Conservation (phyloP, 1,139 yeast species). For the Hyphopichia khmerensis region DNA sequence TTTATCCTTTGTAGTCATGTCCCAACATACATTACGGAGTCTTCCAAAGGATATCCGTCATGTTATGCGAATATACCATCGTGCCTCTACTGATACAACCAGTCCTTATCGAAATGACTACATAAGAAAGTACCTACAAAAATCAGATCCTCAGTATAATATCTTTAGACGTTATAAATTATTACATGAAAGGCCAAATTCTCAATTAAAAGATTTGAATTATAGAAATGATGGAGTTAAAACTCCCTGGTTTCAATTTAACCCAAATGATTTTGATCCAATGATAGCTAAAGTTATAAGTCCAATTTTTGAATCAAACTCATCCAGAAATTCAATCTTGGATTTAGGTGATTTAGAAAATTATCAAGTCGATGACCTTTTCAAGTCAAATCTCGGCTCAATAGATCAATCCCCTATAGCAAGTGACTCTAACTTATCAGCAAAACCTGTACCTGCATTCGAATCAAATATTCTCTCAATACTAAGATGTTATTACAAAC, state of each 20-base stretch:
- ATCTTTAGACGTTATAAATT: conserved; percentile 20
- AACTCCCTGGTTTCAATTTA: background rate
- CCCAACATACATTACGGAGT: conserved; percentile 8
- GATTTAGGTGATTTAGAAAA: conserved; percentile 13
- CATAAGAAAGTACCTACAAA: conserved; percentile 13
- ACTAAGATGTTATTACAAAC: conserved; percentile 22
- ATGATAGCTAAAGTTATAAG: conserved; percentile 15
- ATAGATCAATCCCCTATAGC: background rate
- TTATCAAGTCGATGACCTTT: conserved; percentile 14
- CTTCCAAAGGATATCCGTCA: conserved; percentile 9
- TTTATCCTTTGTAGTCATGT: conserved; percentile 6
- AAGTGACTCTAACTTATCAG: background rate
- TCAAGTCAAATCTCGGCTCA: conserved; percentile 4
- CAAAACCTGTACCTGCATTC: background rate
- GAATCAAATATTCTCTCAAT: conserved; percentile 12
- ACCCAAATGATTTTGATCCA: conserved; percentile 19
- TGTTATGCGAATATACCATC: conserved; percentile 11
- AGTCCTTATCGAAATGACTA: conserved; percentile 8
- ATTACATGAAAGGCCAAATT: conserved; percentile 5
- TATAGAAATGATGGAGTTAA: background rate
- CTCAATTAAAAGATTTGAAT: conserved; percentile 9
- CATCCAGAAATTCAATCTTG: conserved; percentile 6
- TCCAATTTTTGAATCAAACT: conserved; percentile 16
- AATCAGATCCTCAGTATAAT: conserved; percentile 18
- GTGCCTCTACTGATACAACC: conserved; percentile 7